Conservation (phyloP, 768 basidiomycete genomes). For the Suillus subluteus region DNA sequence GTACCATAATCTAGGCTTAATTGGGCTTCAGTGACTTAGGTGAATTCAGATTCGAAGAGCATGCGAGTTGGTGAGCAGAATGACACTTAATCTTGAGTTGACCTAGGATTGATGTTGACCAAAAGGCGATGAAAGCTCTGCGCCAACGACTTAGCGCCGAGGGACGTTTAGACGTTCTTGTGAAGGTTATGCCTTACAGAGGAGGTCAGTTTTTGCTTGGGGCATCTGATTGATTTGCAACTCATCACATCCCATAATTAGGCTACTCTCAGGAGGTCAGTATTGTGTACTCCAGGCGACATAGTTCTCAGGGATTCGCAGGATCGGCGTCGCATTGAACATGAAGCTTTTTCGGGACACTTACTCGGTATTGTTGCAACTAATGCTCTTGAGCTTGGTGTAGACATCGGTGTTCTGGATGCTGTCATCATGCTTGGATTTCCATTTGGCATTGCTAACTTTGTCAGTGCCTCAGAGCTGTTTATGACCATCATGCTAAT, state of each 20-base stretch:
- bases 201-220: slow-evolving; percentile 55
- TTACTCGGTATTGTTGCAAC: slow-evolving; percentile 88
- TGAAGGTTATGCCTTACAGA: slow-evolving; percentile 79
- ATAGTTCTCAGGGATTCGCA: slow-evolving; percentile 26
- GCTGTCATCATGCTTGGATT: slow-evolving; percentile 91
- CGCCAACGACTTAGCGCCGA: slow-evolving; percentile 71
- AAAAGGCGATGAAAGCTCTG: slow-evolving; percentile 79
- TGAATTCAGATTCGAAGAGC: slow-evolving; percentile 67
- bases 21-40: neutral
- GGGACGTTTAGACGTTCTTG: slow-evolving; percentile 74
- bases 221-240: neutral
- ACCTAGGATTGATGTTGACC: slow-evolving; percentile 20
- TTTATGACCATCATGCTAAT: neutral
- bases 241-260: slow-evolving; percentile 27
- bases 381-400: slow-evolving; percentile 88
- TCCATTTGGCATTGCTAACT: slow-evolving; percentile 77
- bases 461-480: slow-evolving; percentile 51
- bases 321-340: slow-evolving; percentile 85
- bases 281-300: neutral
- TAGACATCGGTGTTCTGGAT: slow-evolving; percentile 89
- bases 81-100: neutral
- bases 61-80: slow-evolving; percentile 70
- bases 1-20: slow-evolving; percentile 6
- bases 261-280: slow-evolving; percentile 75
- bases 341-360: slow-evolving; percentile 83